Percentiles rank a stretch among this genome's conserved stretches.
Evolutionary conservation across 139 green algal species (phyloP).

Genomic region (Chlamydomonas schloesseri): DNA sequence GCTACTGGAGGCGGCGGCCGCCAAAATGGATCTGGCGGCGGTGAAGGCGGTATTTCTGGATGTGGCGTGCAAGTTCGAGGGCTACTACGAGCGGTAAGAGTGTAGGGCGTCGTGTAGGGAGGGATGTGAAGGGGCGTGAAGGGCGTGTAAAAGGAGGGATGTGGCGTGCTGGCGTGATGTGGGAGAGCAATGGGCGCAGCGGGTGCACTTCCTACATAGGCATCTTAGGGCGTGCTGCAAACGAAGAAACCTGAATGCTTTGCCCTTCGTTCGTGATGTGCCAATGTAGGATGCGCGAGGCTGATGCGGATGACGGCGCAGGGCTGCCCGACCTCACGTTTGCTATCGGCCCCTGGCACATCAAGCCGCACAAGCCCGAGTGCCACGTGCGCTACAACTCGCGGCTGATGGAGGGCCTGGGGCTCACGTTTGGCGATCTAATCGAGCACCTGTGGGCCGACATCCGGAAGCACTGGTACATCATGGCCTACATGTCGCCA

Average conservation of each 20-base stretch:
- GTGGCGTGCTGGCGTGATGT: no score
- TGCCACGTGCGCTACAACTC: conserved; percentile 7
- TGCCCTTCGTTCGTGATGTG: no score
- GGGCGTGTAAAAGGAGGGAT: no score
- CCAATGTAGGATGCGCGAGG: not conserved
- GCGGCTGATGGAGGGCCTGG: not conserved
- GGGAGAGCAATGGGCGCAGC: no score
- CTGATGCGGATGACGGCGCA: not conserved
- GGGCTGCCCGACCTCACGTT: not conserved
- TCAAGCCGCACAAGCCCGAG: not conserved
- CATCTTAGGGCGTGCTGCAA: no score
- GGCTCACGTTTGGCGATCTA: not conserved
- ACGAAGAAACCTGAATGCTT: no score
- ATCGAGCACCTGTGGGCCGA: conserved; percentile 23
- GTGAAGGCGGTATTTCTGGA: not conserved
- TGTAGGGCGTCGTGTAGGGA: no score
- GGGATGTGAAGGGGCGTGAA: not conserved
- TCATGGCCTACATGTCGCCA: conserved; percentile 11
- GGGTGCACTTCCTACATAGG: no score
- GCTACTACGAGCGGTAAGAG: not conserved
- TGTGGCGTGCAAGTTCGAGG: conserved; percentile 12
- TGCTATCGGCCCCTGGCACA: not conserved
- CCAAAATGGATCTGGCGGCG: not conserved
- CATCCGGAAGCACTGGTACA: conserved; percentile 1
- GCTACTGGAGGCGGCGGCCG: not conserved